Percentiles rank a stretch among this genome's conserved stretches.
Conservation (phyloP, 176 grass and related monocot species). For the Eragrostis nindensis region DNA sequence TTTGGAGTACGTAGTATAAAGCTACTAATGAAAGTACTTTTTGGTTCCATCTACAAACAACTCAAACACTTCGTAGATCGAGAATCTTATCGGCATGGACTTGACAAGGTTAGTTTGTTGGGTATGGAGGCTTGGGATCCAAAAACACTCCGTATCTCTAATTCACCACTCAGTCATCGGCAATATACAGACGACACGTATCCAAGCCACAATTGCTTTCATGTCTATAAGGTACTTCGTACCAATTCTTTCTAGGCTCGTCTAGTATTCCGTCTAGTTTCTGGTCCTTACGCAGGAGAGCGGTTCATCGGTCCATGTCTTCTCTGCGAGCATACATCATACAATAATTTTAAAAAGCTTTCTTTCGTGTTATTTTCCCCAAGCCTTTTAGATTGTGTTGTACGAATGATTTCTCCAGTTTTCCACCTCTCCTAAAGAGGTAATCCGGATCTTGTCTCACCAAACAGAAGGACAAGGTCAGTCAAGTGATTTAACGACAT, state of each 20-base stretch:
- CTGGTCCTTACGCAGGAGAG: neutral
- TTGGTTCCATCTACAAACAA: neutral
- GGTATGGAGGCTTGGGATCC: neutral
- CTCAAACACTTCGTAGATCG: neutral
- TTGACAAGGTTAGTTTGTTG: neutral
- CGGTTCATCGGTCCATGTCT: neutral
- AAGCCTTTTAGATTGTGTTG: neutral
- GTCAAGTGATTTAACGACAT: too few relatives aligned
- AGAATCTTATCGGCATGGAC: neutral
- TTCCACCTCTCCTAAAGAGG: neutral
- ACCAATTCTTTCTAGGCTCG: neutral
- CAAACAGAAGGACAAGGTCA: neutral
- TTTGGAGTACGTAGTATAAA: too few relatives aligned
- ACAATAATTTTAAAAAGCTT: neutral
- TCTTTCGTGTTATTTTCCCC: neutral
- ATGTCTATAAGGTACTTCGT: neutral
- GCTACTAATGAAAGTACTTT: too few relatives aligned
- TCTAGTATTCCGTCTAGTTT: neutral
- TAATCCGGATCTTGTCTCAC: neutral
- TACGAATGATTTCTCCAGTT: neutral
- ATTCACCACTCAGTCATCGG: neutral
- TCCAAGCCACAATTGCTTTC: neutral
- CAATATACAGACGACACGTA: neutral
- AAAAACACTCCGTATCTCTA: neutral
- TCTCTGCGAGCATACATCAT: neutral